These are phyloP conservation scores for Diversispora epigaea DNA, from an alignment of 192 early-diverging fungal species.

Conservation along the genomic window DNA sequence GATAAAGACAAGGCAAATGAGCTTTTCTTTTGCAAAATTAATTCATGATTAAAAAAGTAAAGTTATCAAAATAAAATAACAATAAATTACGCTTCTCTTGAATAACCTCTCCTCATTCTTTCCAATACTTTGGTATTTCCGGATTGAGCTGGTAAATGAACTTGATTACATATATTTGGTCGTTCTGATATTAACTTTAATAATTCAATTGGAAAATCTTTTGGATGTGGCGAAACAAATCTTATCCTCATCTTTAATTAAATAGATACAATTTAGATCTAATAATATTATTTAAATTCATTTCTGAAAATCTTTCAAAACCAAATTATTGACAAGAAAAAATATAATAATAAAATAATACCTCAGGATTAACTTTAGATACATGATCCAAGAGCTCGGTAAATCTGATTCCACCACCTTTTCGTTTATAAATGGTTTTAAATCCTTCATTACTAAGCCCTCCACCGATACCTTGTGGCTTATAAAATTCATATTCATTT, in stretches of 20 bases:
- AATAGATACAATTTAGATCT: no score
- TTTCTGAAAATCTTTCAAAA: neutral
- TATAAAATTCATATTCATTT: constrained; percentile 53
- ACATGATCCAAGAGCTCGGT: constrained; percentile 71
- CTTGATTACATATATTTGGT: constrained; percentile 69
- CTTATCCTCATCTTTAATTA: constrained; percentile 63
- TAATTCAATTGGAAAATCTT: constrained; percentile 75
- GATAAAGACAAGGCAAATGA: no score
- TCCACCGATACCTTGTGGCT: constrained; percentile 45
- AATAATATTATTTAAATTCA: neutral
- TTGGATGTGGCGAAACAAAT: constrained; percentile 79
- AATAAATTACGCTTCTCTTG: constrained; percentile 56
- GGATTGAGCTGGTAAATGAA: constrained; percentile 74
- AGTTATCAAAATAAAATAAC: neutral
- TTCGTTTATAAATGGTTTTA: constrained; percentile 74
- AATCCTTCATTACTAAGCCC: constrained; percentile 59
- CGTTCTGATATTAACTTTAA: constrained; percentile 65
- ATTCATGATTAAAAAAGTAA: no score
- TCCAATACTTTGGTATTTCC: constrained; percentile 64
- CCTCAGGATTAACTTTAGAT: constrained; percentile 65
- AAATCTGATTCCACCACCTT: constrained; percentile 72
- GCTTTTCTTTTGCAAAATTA: no score
- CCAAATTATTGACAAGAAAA: neutral
- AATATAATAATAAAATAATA: constrained; percentile 13
- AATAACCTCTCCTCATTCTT: constrained; percentile 76